Percentiles rank a stretch among this genome's conserved stretches.
These are phyloP conservation scores for Fraxinus dipetala DNA, from an alignment of 305 asterid genomes.

Conservation along the genomic window DNA sequence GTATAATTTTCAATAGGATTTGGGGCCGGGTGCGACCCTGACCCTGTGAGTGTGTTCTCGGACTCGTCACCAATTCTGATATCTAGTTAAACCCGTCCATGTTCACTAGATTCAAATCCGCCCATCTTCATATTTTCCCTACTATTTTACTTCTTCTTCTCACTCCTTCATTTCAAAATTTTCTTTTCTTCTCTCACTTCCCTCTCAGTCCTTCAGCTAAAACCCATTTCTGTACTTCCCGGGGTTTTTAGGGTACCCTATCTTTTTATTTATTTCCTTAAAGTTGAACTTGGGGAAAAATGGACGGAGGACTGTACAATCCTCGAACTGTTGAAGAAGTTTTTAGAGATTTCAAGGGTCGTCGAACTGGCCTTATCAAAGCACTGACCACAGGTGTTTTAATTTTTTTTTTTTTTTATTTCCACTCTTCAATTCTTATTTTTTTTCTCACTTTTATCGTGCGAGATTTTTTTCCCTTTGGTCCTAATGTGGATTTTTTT, in stretches of 20 bases:
- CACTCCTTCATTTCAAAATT: neutral
- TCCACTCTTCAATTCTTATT: neutral
- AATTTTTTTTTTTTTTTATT: neutral
- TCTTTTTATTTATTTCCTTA: neutral
- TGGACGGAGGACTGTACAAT: slow-evolving; percentile 38
- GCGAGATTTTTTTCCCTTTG: neutral
- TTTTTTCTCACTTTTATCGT: neutral
- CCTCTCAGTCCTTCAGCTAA: neutral
- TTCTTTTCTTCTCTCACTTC: neutral
- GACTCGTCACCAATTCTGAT: slow-evolving; percentile 37
- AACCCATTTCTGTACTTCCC: neutral
- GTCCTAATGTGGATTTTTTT: neutral
- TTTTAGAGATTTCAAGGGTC: slow-evolving; percentile 45
- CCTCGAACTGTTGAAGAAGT: slow-evolving; percentile 50
- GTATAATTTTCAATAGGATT: neutral
- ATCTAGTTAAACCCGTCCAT: slow-evolving; percentile 42
- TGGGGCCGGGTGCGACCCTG: neutral
- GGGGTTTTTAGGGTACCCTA: neutral
- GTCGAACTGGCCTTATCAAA: slow-evolving; percentile 44
- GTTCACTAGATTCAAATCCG: slow-evolving; percentile 44
- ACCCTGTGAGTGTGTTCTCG: slow-evolving; percentile 22
- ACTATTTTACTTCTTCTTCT: neutral
- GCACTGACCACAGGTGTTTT: slow-evolving; percentile 41
- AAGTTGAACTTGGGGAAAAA: slow-evolving; percentile 4
- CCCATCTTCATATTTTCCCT: slow-evolving; percentile 13